phyloP scores from a whole-genome alignment of 1,284 basidiomycete species.

The Cryptococcus jaspeensis region DNA sequence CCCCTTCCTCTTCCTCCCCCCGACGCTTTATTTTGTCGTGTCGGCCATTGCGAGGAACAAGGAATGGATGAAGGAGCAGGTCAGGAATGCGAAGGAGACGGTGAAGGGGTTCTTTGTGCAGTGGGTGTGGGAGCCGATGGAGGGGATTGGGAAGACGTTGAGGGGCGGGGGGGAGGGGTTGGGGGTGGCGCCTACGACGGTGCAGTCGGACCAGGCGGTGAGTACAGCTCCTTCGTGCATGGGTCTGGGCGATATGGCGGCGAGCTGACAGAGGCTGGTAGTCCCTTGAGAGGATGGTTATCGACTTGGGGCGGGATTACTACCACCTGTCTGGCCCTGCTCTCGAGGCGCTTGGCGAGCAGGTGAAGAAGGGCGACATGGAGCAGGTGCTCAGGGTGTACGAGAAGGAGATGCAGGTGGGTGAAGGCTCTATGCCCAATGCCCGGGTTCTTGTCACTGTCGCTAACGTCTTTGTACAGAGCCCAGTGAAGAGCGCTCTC shows the following conservation, averaged over 20 bases:
- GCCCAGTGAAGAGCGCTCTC: constrained; percentile 76
- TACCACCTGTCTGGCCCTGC: constrained; percentile 57
- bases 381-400: constrained; percentile 85
- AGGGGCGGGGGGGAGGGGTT: constrained; percentile 50
- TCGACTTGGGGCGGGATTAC: constrained; percentile 78
- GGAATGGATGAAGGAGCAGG: constrained; percentile 56
- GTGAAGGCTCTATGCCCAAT: constrained; percentile 7
- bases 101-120: constrained; percentile 71
- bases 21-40: constrained; percentile 30
- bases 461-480: constrained; percentile 35
- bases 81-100: constrained; percentile 67
- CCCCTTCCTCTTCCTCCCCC: constrained; percentile 48
- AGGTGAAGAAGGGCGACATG: constrained; percentile 78
- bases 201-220: constrained; percentile 47
- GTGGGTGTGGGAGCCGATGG: constrained; percentile 86
- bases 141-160: constrained; percentile 78
- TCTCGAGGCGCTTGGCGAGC: constrained; percentile 63
- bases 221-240: constrained; percentile 7
- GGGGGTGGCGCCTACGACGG: constrained; percentile 55
- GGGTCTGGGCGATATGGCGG: neutral
- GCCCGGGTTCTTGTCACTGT: neutral
- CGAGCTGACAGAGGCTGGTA: constrained; percentile 43
- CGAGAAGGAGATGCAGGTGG: constrained; percentile 80
- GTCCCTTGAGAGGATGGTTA: constrained; percentile 90
- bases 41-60: constrained; percentile 38